Percentiles rank a stretch among this genome's conserved stretches.
phyloP scores from a whole-genome alignment of 306 rosid species.

The Lotus japonicus region DNA sequence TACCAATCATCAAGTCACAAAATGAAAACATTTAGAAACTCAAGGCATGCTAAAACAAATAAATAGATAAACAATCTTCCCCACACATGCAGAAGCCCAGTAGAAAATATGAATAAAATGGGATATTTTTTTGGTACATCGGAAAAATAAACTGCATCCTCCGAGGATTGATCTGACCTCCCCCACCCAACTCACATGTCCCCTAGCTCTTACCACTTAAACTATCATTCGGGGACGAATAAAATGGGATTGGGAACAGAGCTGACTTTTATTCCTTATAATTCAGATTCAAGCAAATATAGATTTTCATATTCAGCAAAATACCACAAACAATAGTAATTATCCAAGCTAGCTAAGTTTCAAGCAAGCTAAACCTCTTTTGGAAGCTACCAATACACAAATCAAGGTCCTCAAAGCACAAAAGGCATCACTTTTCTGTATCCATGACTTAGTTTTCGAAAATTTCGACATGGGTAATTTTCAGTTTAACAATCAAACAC shows the following conservation, averaged over 20 bases:
- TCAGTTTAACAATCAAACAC: constrained; percentile 6
- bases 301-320: neutral
- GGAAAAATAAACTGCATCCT: too few relatives aligned
- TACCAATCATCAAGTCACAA: constrained; percentile 1
- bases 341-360: constrained; percentile 13
- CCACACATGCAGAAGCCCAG: neutral
- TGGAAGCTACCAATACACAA: constrained; percentile 5
- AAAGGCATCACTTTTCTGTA: neutral
- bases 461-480: neutral
- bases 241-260: neutral
- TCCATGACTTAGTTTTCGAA: neutral
- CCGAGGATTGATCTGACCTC: too few relatives aligned
- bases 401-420: constrained; percentile 9
- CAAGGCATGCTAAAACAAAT: neutral
- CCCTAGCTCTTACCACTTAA: too few relatives aligned
- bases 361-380: constrained; percentile 7
- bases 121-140: too few relatives aligned
- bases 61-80: neutral
- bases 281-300: constrained; percentile 10
- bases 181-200: too few relatives aligned
- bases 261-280: neutral
- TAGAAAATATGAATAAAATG: neutral
- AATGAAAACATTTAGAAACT: constrained; percentile 8
- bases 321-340: neutral
- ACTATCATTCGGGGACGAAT: too few relatives aligned